Evolutionary conservation across 345 rosid species (phyloP).

Genomic region (Populus tremula): DNA sequence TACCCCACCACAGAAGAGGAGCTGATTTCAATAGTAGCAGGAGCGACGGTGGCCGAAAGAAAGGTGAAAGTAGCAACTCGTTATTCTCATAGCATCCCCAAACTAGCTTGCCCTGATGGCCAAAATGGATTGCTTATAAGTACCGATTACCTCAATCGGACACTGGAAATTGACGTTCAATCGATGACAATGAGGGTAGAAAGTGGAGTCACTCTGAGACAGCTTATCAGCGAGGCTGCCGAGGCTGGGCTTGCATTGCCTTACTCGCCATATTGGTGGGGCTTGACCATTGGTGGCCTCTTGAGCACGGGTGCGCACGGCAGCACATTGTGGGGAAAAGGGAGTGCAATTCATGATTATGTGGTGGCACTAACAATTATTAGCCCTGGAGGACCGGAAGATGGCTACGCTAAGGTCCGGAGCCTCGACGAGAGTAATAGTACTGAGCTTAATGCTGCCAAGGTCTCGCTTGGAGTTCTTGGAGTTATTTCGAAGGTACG

Average conservation of each 20-base stretch:
- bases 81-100: conserved; percentile 67
- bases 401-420: conserved; percentile 50
- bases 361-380: conserved; percentile 54
- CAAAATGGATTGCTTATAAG: conserved; percentile 59
- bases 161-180: conserved; percentile 27
- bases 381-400: conserved; percentile 45
- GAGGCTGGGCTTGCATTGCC: conserved; percentile 66
- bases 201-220: conserved; percentile 60
- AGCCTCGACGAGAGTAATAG: conserved; percentile 28
- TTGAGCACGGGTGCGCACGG: conserved; percentile 85
- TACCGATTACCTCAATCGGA: conserved; percentile 53
- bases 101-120: conserved; percentile 68
- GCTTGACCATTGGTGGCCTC: conserved; percentile 72
- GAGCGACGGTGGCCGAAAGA: conserved; percentile 43
- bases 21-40: conserved; percentile 47
- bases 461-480: conserved; percentile 80
- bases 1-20: conserved; percentile 62
- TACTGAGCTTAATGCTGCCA: conserved; percentile 51
- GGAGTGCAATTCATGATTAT: conserved; percentile 75
- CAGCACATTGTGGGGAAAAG: conserved; percentile 73
- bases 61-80: conserved; percentile 72
- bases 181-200: conserved; percentile 56
- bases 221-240: conserved; percentile 59
- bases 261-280: conserved; percentile 89
- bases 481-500: conserved; percentile 79